Evolutionary conservation across 129 eudicot species (phyloP), one percentile per base, ranked within the genome.

Genomic region (Oenanthe sinensis): DNA sequence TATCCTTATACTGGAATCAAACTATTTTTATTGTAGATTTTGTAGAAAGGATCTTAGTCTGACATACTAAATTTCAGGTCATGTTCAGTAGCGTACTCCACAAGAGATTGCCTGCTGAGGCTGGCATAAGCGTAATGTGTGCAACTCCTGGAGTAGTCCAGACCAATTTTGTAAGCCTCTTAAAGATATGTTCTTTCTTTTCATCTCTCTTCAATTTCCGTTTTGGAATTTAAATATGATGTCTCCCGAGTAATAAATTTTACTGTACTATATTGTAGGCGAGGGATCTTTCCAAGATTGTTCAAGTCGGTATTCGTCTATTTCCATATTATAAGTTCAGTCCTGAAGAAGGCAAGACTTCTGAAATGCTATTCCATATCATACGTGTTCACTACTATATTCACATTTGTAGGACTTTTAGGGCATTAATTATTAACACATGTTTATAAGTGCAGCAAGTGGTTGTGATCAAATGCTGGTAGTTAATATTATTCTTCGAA

Each of bases 31-130:
- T 17, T 30, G 22, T 30, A 14, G 72, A 67, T 26, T 11, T 13
- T 44, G 16, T 28, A n/a, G 2, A 5, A 70, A 72, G 20, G 24
- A 71, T 75, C 69, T 71, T 47, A 71, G 50, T 75, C 47, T 69
- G 55, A 75, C 44, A 36, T 52, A 30, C 62, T 15, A 15, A 80
- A 79, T 46, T 86, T 54, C 95, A 95, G 99, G 87, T 95, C 30
- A 95, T 95, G 99, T 95, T 95, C 86, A 95, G 97, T 86, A 95
- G 90, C 75, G 83, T 91, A 54, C 96, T 95, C 77, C 96, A 95
- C 76, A 91, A 89, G 85, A 85, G 86, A 78, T 75, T 95, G 82
- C 99, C 99, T 76, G 85, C 92, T 50, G 97, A 92, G 87, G 89
- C 97, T 83, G 97, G 97, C 71, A 85, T 95, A 83, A 91, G 87